Percentiles rank a stretch among this genome's conserved stretches.
phyloP scores from a whole-genome alignment of 169 alveolate species.

The Ichthyophthirius multifiliis region DNA sequence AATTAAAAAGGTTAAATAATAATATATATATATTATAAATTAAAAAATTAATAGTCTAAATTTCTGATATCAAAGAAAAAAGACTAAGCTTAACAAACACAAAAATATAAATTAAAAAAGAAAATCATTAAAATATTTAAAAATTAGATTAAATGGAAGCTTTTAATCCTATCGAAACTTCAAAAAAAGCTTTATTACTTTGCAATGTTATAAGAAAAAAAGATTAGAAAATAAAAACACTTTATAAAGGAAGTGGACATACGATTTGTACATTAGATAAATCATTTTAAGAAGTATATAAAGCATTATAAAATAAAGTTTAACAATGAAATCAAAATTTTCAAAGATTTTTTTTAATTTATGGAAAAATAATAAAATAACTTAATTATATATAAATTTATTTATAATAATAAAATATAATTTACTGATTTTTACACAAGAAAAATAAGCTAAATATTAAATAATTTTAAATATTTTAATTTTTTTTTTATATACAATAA shows the following conservation, averaged over 20 bases:
- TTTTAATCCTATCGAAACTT: constrained; percentile 44
- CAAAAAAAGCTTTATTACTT: constrained; percentile 6
- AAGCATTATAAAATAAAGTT: constrained; percentile 10
- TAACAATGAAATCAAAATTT: background rate
- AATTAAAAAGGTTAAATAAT: background rate
- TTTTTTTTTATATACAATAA: too few species aligned
- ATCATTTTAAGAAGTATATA: constrained; percentile 35
- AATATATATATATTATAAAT: background rate
- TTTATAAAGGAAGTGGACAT: constrained; percentile 38
- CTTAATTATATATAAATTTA: too few species aligned
- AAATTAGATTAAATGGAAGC: constrained; percentile 33
- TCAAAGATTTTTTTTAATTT: background rate
- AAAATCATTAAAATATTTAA: background rate
- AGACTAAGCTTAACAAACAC: constrained; percentile 1
- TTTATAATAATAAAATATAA: too few species aligned
- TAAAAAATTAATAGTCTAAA: background rate
- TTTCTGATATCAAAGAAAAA: background rate
- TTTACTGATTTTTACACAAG: too few species aligned
- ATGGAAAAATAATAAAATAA: too few species aligned
- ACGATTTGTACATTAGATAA: constrained; percentile 20
- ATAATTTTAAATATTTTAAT: too few species aligned
- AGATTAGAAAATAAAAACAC: constrained; percentile 16
- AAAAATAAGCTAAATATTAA: too few species aligned
- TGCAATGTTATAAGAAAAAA: constrained; percentile 30
- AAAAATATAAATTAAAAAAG: background rate